phyloP scores from a whole-genome alignment of 164 flowering plant species.

The Piper longum region DNA sequence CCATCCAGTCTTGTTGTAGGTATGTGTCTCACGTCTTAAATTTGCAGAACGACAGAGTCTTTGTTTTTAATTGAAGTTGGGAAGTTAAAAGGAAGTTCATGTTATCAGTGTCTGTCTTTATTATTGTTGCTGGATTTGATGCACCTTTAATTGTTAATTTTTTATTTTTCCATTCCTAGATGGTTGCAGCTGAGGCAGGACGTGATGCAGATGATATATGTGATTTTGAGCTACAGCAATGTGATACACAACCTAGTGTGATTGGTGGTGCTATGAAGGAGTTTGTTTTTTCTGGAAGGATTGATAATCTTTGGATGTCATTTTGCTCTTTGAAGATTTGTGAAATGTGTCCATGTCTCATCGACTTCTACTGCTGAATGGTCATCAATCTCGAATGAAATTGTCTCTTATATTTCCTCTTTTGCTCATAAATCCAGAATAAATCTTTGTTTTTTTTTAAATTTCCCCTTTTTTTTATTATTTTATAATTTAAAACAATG shows the following conservation, averaged over 20 bases:
- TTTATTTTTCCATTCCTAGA: slow-evolving; percentile 26
- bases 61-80: background rate
- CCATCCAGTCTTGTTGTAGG: slow-evolving; percentile 74
- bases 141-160: background rate
- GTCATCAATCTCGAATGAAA: too few species aligned
- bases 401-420: too few species aligned
- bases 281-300: slow-evolving; percentile 93
- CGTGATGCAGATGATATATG: slow-evolving; percentile 74
- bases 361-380: background rate
- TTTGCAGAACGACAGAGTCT: too few species aligned
- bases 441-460: too few species aligned
- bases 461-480: too few species aligned
- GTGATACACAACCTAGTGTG: slow-evolving; percentile 92
- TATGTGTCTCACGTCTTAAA: too few species aligned
- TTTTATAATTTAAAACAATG: too few species aligned
- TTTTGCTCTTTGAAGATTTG: slow-evolving; percentile 87
- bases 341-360: background rate
- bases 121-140: background rate
- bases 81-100: background rate
- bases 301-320: slow-evolving; percentile 94
- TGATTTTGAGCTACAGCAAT: slow-evolving; percentile 93
- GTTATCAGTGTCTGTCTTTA: background rate
- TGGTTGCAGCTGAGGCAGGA: slow-evolving; percentile 56
- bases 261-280: slow-evolving; percentile 84
- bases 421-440: too few species aligned